Percentiles rank a stretch among this genome's conserved stretches.
phyloP scores from a whole-genome alignment of 2,329 filamentous ascomycete genomes.

The Endothia cerciana region DNA sequence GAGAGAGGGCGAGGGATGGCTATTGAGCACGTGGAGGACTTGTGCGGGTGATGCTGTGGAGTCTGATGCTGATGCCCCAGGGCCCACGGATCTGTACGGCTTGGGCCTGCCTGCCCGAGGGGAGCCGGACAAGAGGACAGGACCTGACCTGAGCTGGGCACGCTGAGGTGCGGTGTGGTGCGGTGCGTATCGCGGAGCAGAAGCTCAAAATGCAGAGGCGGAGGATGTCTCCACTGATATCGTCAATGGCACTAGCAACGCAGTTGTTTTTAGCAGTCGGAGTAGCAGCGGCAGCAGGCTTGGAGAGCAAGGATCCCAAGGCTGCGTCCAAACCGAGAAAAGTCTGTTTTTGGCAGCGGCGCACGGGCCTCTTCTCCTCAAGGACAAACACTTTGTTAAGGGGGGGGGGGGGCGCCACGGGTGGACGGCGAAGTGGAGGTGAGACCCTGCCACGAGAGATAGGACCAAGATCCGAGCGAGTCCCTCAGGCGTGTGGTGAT shows the following conservation, averaged over 20 bases:
- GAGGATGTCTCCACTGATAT: conserved; percentile 15
- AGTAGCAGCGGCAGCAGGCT: not conserved
- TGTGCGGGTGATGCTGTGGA: not conserved
- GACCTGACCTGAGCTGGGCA: not conserved
- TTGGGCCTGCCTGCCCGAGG: not conserved
- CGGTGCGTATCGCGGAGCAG: not conserved
- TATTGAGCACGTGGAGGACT: not conserved
- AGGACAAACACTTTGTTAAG: not conserved
- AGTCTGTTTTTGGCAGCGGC: conserved; percentile 9
- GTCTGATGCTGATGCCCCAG: not conserved
- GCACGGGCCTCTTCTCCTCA: conserved; percentile 1
- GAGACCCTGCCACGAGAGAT: not conserved
- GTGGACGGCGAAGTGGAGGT: not conserved
- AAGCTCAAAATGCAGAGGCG: not conserved
- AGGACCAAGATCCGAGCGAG: not conserved
- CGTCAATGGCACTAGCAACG: conserved; percentile 4
- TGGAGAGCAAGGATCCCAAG: conserved; percentile 1
- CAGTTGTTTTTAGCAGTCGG: conserved; percentile 3
- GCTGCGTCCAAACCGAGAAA: not conserved
- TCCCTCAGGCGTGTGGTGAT: not conserved
- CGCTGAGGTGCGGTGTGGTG: conserved; percentile 6
- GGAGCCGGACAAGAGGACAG: not conserved
- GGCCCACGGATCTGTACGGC: not conserved
- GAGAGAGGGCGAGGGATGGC: not conserved
- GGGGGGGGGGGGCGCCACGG: no score